phyloP scores from a whole-genome alignment of 2,329 filamentous ascomycete species.

The Chalara sp. region DNA sequence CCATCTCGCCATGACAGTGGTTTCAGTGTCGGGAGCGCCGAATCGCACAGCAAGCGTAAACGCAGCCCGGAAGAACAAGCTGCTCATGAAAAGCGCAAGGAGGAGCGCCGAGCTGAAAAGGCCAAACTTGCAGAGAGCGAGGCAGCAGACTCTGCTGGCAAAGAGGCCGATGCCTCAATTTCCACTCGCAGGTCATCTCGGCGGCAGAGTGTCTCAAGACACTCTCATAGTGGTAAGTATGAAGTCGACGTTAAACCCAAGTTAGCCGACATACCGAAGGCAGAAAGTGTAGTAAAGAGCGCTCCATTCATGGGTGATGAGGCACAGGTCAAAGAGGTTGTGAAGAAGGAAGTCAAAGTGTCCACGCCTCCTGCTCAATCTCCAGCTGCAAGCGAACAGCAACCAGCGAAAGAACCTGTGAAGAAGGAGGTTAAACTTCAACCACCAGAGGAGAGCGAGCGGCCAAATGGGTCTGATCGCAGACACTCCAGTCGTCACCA shows the following conservation, averaged over 20 bases:
- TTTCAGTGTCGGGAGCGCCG: conserved; percentile 18
- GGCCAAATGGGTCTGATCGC: background rate
- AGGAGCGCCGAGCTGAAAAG: conserved; percentile 16
- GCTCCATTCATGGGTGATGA: conserved; percentile 17
- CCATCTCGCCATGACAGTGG: conserved; percentile 23
- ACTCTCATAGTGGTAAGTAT: conserved; percentile 9
- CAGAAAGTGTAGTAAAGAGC: conserved; percentile 20
- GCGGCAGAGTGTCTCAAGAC: conserved; percentile 11
- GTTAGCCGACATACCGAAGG: conserved; percentile 16
- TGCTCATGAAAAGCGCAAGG: conserved; percentile 24
- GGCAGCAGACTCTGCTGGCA: conserved; percentile 10
- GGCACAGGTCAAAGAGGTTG: conserved; percentile 16
- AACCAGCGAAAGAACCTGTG: too few relatives aligned
- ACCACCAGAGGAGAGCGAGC: conserved; percentile 12
- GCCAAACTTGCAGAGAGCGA: conserved; percentile 13
- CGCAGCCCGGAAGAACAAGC: conserved; percentile 24
- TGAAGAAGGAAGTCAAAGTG: conserved; percentile 4
- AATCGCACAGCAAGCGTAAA: conserved; percentile 16
- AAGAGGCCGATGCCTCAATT: conserved; percentile 2
- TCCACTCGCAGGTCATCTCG: conserved; percentile 8
- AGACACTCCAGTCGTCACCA: conserved; percentile 5
- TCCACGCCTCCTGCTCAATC: conserved; percentile 6
- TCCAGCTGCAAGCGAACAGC: background rate
- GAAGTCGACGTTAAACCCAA: conserved; percentile 13
- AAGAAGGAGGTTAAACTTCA: conserved; percentile 5